Conservation (phyloP, 225 moss, liverwort and hornwort species). For the Takakia lepidozioides region DNA sequence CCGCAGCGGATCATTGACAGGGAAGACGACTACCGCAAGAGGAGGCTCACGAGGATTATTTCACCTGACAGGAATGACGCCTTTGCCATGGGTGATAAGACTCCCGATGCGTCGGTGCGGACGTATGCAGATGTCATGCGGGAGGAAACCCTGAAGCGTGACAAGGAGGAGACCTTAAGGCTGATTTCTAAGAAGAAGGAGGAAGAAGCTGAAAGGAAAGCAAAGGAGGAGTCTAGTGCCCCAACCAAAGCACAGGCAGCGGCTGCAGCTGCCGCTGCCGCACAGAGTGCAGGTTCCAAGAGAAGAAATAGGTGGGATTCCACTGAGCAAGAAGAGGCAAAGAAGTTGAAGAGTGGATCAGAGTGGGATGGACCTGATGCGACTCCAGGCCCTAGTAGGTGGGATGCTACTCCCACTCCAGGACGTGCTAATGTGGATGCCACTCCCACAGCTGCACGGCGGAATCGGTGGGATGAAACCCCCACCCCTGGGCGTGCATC, state of each 20-base stretch:
- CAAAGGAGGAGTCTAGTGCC: conserved; percentile 59
- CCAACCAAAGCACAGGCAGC: conserved; percentile 58
- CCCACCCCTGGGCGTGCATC: conserved; percentile 88
- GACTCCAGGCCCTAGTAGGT: conserved; percentile 85
- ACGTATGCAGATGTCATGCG: conserved; percentile 93
- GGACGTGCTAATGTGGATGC: conserved; percentile 81
- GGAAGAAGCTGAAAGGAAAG: conserved; percentile 74
- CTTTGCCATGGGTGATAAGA: conserved; percentile 91
- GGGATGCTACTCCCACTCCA: conserved; percentile 98
- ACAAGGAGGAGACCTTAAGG: conserved; percentile 78
- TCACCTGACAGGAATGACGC: conserved; percentile 95
- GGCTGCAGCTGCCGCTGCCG: conserved; percentile 21
- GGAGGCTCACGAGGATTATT: conserved; percentile 76
- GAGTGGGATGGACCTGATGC: conserved; percentile 99
- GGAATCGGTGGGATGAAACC: conserved; percentile 98
- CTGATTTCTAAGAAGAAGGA: conserved; percentile 87
- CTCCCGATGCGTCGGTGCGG: conserved; percentile 78
- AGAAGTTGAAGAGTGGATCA: conserved; percentile 76
- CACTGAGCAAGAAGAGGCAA: conserved; percentile 74
- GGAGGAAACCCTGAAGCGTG: conserved; percentile 70
- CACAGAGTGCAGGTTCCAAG: conserved; percentile 58
- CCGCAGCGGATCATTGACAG: conserved; percentile 90
- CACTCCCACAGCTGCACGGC: conserved; percentile 74
- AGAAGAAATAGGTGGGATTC: conserved; percentile 95
- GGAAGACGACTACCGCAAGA: conserved; percentile 90